Evolutionary conservation across 805 yeast genomes (phyloP).

Genomic region (Metschnikowia matae): DNA sequence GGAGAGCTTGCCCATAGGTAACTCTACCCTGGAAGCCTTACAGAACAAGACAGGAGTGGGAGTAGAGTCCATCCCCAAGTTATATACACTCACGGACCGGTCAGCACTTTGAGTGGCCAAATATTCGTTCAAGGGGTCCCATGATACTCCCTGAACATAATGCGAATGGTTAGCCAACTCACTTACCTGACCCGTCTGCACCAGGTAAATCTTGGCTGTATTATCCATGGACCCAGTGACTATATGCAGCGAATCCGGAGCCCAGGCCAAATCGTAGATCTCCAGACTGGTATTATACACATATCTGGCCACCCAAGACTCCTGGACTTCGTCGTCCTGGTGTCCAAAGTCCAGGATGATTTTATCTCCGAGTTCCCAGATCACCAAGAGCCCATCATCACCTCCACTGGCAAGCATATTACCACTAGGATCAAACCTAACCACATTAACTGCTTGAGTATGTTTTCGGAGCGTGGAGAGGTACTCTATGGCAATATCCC

Average conservation of each 20-base stretch:
- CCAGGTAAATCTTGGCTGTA: constrained; percentile 63
- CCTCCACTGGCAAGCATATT: constrained; percentile 81
- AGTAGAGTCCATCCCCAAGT: background rate
- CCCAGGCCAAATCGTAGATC: constrained; percentile 90
- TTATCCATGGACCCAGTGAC: constrained; percentile 94
- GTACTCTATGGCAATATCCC: constrained; percentile 52
- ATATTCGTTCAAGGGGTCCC: constrained; percentile 85
- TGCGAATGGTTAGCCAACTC: constrained; percentile 74
- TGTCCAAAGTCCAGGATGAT: constrained; percentile 58
- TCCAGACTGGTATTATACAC: constrained; percentile 65
- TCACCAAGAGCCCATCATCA: constrained; percentile 84
- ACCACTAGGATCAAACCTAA: constrained; percentile 73
- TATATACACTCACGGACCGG: constrained; percentile 61
- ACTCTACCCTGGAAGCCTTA: constrained; percentile 54
- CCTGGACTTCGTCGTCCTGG: constrained; percentile 52
- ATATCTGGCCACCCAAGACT: constrained; percentile 67
- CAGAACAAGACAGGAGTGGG: constrained; percentile 35
- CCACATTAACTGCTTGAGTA: constrained; percentile 91
- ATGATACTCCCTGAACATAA: constrained; percentile 91
- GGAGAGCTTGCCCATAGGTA: constrained; percentile 31
- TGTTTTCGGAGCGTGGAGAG: constrained; percentile 80
- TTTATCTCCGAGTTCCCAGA: constrained; percentile 66
- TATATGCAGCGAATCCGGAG: constrained; percentile 72
- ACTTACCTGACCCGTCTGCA: constrained; percentile 49
- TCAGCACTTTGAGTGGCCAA: constrained; percentile 90